Evolutionary conservation across 2,329 filamentous ascomycete species (phyloP).

Genomic region (Aspergillus sp.): DNA sequence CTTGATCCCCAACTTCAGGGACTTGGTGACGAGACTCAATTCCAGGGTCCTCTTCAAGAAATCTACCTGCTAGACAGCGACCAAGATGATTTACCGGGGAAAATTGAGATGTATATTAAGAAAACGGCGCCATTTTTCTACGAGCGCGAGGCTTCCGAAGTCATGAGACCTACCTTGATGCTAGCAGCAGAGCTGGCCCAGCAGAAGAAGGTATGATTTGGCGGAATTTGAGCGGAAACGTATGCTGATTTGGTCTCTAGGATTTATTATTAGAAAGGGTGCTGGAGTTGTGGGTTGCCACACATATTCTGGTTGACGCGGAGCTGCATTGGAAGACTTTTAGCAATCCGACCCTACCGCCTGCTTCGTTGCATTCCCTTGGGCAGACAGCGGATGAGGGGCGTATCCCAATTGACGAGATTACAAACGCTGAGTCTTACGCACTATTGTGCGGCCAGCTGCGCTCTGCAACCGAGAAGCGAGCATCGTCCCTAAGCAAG

Average conservation of each 20-base stretch:
- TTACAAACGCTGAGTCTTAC: conserved; percentile 46
- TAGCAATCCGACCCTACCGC: conserved; percentile 45
- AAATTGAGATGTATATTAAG: conserved; percentile 56
- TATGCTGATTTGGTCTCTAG: conserved; percentile 18
- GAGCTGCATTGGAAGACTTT: conserved; percentile 51
- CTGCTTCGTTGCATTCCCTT: conserved; percentile 36
- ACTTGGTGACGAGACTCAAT: conserved; percentile 39
- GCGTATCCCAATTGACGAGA: conserved; percentile 40
- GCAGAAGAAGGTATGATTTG: conserved; percentile 36
- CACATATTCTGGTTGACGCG: conserved; percentile 53
- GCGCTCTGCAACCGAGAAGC: conserved; percentile 55
- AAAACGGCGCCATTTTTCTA: conserved; percentile 48
- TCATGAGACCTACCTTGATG: conserved; percentile 52
- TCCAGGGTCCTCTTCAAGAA: conserved; percentile 37
- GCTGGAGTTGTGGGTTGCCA: conserved; percentile 58
- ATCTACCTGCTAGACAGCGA: conserved; percentile 53
- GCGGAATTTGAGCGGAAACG: neutral
- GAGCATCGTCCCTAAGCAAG: conserved; percentile 53
- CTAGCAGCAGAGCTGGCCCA: conserved; percentile 39
- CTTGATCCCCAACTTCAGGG: conserved; percentile 45
- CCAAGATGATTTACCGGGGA: conserved; percentile 50
- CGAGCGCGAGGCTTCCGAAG: conserved; percentile 50
- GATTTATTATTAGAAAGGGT: conserved; percentile 51
- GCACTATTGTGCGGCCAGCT: conserved; percentile 55
- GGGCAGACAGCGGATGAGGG: conserved; percentile 41